Evolutionary conservation across 129 eudicot species (phyloP).

Genomic region (Flaveria linearis): DNA sequence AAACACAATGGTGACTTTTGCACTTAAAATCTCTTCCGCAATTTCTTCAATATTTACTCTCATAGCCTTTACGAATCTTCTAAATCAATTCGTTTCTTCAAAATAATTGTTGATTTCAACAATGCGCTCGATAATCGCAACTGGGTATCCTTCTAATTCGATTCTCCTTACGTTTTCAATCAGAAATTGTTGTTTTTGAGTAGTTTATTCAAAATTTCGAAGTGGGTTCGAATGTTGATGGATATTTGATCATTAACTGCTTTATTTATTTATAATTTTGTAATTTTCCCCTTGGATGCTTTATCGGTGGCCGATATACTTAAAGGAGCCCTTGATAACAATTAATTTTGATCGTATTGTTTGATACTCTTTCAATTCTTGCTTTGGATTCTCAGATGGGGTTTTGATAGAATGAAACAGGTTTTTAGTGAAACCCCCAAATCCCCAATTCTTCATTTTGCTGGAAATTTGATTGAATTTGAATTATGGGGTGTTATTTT

Average conservation of each 20-base stretch:
- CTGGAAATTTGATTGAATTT: neutral
- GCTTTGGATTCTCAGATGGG: slow-evolving; percentile 16
- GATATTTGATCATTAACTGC: neutral
- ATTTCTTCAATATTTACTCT: slow-evolving; percentile 20
- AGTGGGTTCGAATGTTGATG: slow-evolving; percentile 17
- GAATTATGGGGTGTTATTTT: neutral
- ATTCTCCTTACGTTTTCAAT: slow-evolving; percentile 16
- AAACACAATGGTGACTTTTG: slow-evolving; percentile 27
- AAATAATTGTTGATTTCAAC: slow-evolving; percentile 32
- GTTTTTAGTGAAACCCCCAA: neutral
- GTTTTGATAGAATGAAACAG: neutral
- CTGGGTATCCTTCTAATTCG: slow-evolving; percentile 42
- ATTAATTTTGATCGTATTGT: neutral
- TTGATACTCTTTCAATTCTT: neutral
- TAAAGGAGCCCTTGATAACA: slow-evolving; percentile 20
- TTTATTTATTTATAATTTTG: neutral
- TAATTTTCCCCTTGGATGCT: slow-evolving; percentile 25
- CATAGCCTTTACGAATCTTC: neutral
- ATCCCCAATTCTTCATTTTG: slow-evolving; percentile 1
- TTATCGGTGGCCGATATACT: slow-evolving; percentile 13
- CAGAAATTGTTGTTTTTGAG: slow-evolving; percentile 14
- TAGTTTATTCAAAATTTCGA: slow-evolving; percentile 32
- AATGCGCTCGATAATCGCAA: slow-evolving; percentile 44
- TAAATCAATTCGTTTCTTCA: slow-evolving; percentile 22
- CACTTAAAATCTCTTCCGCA: slow-evolving; percentile 30